Percentiles rank a stretch among this genome's conserved stretches.
Conservation (phyloP, 805 yeast genomes). For the Schwanniomyces pseudopolymorphus region DNA sequence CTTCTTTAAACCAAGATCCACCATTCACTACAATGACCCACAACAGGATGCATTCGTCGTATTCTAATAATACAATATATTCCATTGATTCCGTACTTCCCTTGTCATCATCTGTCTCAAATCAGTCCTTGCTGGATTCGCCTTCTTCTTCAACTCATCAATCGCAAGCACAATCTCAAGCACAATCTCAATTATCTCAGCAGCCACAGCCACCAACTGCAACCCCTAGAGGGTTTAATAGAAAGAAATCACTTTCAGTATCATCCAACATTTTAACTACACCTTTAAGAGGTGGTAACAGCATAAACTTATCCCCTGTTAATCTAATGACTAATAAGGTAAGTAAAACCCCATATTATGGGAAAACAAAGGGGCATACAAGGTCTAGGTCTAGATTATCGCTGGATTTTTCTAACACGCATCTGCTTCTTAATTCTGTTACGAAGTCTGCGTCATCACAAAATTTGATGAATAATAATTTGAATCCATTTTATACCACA, state of each 20-base stretch:
- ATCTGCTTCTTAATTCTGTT: conserved; percentile 10
- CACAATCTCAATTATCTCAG: conserved; percentile 5
- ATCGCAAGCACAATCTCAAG: conserved; percentile 1
- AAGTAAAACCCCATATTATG: conserved; percentile 34
- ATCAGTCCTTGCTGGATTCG: conserved; percentile 33
- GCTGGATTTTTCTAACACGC: conserved; percentile 27
- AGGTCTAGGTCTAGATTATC: conserved; percentile 42
- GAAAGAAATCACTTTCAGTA: conserved; percentile 36
- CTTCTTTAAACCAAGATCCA: conserved; percentile 22
- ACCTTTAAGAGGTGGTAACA: conserved; percentile 28
- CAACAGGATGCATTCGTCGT: conserved; percentile 10
- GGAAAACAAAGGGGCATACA: conserved; percentile 31
- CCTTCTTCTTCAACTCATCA: conserved; percentile 23
- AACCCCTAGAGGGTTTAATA: conserved; percentile 34
- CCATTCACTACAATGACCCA: conserved; percentile 5
- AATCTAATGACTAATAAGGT: conserved; percentile 24
- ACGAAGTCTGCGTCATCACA: conserved; percentile 9
- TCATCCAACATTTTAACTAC: conserved; percentile 28
- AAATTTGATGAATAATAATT: conserved; percentile 5
- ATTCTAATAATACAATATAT: conserved; percentile 24
- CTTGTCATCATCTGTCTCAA: conserved; percentile 33
- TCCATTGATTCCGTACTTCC: conserved; percentile 38
- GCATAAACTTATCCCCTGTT: conserved; percentile 19
- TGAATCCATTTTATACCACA: conserved; percentile 33
- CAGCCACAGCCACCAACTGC: conserved; percentile 14